Base-by-base conservation (phyloP, 1,139 yeast species). In the Candida gigantensis region DNA sequence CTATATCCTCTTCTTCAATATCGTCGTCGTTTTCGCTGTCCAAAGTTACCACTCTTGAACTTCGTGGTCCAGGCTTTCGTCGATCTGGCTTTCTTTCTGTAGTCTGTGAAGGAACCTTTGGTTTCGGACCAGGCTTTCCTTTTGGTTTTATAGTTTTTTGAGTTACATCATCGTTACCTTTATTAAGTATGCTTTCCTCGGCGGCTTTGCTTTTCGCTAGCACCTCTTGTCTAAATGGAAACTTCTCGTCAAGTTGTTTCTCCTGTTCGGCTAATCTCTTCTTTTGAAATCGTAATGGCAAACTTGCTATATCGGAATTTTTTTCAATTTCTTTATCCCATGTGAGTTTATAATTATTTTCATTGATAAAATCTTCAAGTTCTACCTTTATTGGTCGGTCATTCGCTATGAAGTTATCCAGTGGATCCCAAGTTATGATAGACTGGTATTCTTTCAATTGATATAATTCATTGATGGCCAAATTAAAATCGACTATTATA, bases 371-470 rank as follows among this genome's bases (percentile, higher is more conserved):
- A 21, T 59, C 52, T 28, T 64, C 65, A 45, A 52, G 67, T 14
- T 62, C 52, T 38, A 61, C 70, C 11, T 74, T 77, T 12, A 62
- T 41, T 19, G 47, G 47, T 28, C 45, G 45, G 11, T 50, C 42
- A 16, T 56, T 51, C 5, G 59, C 57, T 10, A 48, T 47, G 2
- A 69, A 60, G 42, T 66, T 66, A 32, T 72, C 78, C 5, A 56
- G 49, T 0, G 89, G 88, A 43, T 81, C 74, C 71, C 80, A 84
- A 31, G 72, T 71, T 1, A 74, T 78, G 13, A 84, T 59, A 2
- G 88, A 74, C 28, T 74, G 75, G 50, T 74, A 79, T 47, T 77
- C 79, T 44, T 68, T 73, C n/a, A 80, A 57, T 45, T 80, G 83
- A 53, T 77, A 80, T 35, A 79, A 57, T 46, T 77, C 77, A 55